A percentile compares a stretch with the other conserved stretches of the same genome.
phyloP scores from a whole-genome alignment of 1,139 yeast species.

The Candida sojae region DNA sequence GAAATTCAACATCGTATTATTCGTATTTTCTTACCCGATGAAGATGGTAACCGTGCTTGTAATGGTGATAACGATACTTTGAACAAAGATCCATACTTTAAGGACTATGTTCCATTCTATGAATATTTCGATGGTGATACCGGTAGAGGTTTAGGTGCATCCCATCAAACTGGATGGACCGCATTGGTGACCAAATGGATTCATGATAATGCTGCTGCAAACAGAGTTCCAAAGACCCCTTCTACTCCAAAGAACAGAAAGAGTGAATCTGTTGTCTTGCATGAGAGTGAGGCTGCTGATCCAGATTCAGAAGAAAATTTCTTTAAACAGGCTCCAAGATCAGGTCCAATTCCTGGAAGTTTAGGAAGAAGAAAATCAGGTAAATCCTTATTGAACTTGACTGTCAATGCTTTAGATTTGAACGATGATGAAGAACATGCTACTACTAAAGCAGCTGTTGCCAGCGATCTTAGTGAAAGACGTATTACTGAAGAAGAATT shows the following conservation, averaged over 20 bases:
- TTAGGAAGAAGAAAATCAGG: slow-evolving; percentile 70
- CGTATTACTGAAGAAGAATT: slow-evolving; percentile 23
- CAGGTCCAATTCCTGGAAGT: slow-evolving; percentile 57
- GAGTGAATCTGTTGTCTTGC: slow-evolving; percentile 28
- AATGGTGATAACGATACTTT: slow-evolving; percentile 68
- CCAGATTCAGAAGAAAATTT: slow-evolving; percentile 38
- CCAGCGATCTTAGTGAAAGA: slow-evolving; percentile 17
- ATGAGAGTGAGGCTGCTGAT: slow-evolving; percentile 21
- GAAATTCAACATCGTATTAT: slow-evolving; percentile 87
- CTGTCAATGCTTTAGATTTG: slow-evolving; percentile 66
- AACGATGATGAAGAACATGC: slow-evolving; percentile 56
- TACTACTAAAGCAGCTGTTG: slow-evolving; percentile 20
- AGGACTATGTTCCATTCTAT: slow-evolving; percentile 76
- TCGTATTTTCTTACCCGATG: slow-evolving; percentile 74
- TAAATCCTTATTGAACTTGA: slow-evolving; percentile 65
- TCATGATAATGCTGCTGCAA: slow-evolving; percentile 83
- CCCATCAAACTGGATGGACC: slow-evolving; percentile 98
- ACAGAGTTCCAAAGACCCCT: slow-evolving; percentile 55
- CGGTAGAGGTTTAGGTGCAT: slow-evolving; percentile 92
- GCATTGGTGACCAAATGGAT: slow-evolving; percentile 92
- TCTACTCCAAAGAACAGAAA: slow-evolving; percentile 37
- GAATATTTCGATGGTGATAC: slow-evolving; percentile 96
- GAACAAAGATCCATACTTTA: slow-evolving; percentile 72
- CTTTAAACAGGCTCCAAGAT: slow-evolving; percentile 38
- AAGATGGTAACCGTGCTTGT: slow-evolving; percentile 73